phyloP scores from a whole-genome alignment of 139 green algal genomes.

The Diplosphaera chodatii region DNA sequence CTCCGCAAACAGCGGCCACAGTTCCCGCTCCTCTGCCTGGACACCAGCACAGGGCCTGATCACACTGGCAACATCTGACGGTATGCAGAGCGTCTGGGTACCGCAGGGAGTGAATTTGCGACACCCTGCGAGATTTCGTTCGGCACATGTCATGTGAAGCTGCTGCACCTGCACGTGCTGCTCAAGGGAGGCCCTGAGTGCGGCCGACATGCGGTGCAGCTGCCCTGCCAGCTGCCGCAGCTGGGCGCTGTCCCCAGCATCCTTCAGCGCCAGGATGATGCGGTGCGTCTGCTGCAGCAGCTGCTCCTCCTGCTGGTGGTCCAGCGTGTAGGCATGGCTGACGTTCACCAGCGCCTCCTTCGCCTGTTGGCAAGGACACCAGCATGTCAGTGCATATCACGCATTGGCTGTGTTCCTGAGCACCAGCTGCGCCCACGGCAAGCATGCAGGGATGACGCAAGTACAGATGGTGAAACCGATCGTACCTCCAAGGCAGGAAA shows the following conservation, averaged over 20 bases:
- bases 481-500: constrained; percentile 88
- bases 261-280: constrained; percentile 27
- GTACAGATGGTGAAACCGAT: too few species aligned
- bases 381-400: too few species aligned
- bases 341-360: constrained; percentile 93
- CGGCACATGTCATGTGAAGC: too few species aligned
- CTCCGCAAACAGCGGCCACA: constrained; percentile 95
- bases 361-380: constrained; percentile 13
- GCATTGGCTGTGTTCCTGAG: too few species aligned
- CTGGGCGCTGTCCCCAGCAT: constrained; percentile 9
- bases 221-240: constrained; percentile 28
- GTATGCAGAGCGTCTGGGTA: too few species aligned
- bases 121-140: too few species aligned
- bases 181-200: constrained; percentile 73
- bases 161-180: constrained; percentile 58
- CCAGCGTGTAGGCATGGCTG: constrained; percentile 91
- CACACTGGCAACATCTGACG: too few species aligned
- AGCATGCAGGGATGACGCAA: too few species aligned
- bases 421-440: too few species aligned
- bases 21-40: constrained; percentile 84
- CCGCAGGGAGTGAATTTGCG: too few species aligned
- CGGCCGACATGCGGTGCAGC: constrained; percentile 72
- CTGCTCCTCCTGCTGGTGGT: constrained; percentile 91
- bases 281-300: constrained; percentile 61
- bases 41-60: not conserved